Percentiles rank a stretch among this genome's conserved stretches.
phyloP scores from a whole-genome alignment of 495 filamentous ascomycete genomes.

The Thermothielavioides terrestris region DNA sequence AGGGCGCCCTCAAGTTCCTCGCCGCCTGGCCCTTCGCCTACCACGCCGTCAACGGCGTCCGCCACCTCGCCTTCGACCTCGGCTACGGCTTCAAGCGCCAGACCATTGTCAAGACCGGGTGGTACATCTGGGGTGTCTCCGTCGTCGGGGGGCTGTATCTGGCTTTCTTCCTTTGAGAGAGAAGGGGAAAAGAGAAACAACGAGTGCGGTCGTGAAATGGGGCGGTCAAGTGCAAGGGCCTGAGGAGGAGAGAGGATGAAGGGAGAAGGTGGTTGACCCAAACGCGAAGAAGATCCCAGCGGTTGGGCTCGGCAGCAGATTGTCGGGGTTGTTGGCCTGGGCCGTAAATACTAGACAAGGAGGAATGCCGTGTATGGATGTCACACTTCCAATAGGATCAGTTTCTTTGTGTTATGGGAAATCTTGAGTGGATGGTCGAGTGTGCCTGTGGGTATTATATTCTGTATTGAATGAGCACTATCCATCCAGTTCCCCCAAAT shows the following conservation, averaged over 20 bases:
- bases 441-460: neutral
- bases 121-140: slow-evolving; percentile 61
- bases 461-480: neutral
- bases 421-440: neutral
- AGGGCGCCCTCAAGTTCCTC: slow-evolving; percentile 62
- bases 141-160: slow-evolving; percentile 53
- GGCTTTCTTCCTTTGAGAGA: slow-evolving; percentile 35
- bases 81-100: slow-evolving; percentile 59
- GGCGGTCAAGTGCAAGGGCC: neutral
- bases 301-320: neutral
- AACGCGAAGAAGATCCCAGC: no score
- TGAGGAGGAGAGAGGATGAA: neutral
- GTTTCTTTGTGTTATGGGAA: slow-evolving; percentile 12
- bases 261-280: no score
- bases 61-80: slow-evolving; percentile 83
- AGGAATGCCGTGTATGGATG: slow-evolving; percentile 11
- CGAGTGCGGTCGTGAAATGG: neutral
- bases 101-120: slow-evolving; percentile 66
- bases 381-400: slow-evolving; percentile 8
- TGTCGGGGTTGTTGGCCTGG: slow-evolving; percentile 11
- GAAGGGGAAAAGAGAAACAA: no score
- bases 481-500: neutral
- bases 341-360: slow-evolving; percentile 8
- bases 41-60: slow-evolving; percentile 79
- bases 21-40: slow-evolving; percentile 79